phyloP scores from a whole-genome alignment of 805 yeast genomes.

The Starmerella potacharoeniae region DNA sequence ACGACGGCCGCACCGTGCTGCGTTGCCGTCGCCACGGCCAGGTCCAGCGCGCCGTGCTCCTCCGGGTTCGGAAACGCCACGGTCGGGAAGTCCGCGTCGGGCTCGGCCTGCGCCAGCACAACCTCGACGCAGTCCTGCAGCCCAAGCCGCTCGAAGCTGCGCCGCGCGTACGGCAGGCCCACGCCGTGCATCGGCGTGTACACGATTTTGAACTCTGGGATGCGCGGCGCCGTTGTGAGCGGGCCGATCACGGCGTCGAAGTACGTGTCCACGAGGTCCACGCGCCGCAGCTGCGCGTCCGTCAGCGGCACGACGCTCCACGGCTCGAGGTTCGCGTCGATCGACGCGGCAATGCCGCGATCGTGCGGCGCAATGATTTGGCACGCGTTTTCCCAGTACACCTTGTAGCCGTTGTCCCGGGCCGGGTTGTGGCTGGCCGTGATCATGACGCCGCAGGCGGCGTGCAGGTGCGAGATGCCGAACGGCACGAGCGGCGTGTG shows the following conservation, averaged over 20 bases:
- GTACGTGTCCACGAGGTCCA: constrained; percentile 7
- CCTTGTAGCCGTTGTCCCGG: constrained; percentile 83
- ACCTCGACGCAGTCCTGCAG: constrained; percentile 29
- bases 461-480: constrained; percentile 49
- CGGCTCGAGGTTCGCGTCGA: constrained; percentile 51
- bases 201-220: constrained; percentile 35
- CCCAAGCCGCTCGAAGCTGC: constrained; percentile 33
- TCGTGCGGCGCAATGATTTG: constrained; percentile 94
- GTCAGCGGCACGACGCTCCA: constrained; percentile 29
- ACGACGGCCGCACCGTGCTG: constrained; percentile 41
- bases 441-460: constrained; percentile 82
- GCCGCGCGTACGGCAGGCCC: constrained; percentile 51
- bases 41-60: constrained; percentile 77
- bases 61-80: constrained; percentile 93
- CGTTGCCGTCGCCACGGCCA: constrained; percentile 58
- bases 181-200: constrained; percentile 97
- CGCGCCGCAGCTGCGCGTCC: background rate
- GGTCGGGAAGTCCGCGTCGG: constrained; percentile 80
- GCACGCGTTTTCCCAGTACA: constrained; percentile 86
- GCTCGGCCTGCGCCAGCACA: constrained; percentile 56
- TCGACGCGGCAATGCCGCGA: constrained; percentile 50
- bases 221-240: background rate
- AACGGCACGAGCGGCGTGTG: constrained; percentile 94
- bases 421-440: constrained; percentile 36
- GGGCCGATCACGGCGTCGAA: constrained; percentile 7